These are phyloP conservation scores for Fusarium redolens DNA, from an alignment of 2,329 filamentous ascomycete genomes.

Conservation along the genomic window DNA sequence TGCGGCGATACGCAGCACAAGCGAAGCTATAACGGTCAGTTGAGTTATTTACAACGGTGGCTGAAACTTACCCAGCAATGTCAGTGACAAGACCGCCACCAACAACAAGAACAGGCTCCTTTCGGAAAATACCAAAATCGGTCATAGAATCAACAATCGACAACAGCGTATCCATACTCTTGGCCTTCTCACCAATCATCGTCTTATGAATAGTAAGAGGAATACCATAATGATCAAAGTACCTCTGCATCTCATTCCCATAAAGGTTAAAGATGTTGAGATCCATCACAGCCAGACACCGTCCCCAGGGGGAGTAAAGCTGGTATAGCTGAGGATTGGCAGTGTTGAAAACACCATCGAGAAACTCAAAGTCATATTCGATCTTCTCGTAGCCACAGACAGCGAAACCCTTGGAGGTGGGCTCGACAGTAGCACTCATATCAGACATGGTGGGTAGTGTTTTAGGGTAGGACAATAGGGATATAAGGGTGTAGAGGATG, in stretches of 20 bases:
- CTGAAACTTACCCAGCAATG: slow-evolving; percentile 72
- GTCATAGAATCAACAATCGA: slow-evolving; percentile 80
- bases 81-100: slow-evolving; percentile 78
- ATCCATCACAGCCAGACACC: slow-evolving; percentile 76
- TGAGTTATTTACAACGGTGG: slow-evolving; percentile 41
- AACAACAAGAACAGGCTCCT: slow-evolving; percentile 75
- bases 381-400: slow-evolving; percentile 82
- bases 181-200: slow-evolving; percentile 80
- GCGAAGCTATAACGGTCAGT: slow-evolving; percentile 64
- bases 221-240: slow-evolving; percentile 74
- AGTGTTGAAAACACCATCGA: slow-evolving; percentile 74
- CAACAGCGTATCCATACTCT: slow-evolving; percentile 76
- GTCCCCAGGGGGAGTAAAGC: slow-evolving; percentile 73
- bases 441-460: slow-evolving; percentile 69
- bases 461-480: background rate
- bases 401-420: slow-evolving; percentile 74
- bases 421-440: slow-evolving; percentile 72
- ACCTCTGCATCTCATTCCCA: slow-evolving; percentile 71
- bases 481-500: slow-evolving; percentile 10
- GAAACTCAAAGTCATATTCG: slow-evolving; percentile 79
- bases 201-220: slow-evolving; percentile 75
- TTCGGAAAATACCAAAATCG: slow-evolving; percentile 76
- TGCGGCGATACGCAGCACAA: slow-evolving; percentile 77
- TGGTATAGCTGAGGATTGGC: slow-evolving; percentile 70
- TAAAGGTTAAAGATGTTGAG: slow-evolving; percentile 77